phyloP scores from a whole-genome alignment of 805 yeast genomes.

The Spathaspora sp. region DNA sequence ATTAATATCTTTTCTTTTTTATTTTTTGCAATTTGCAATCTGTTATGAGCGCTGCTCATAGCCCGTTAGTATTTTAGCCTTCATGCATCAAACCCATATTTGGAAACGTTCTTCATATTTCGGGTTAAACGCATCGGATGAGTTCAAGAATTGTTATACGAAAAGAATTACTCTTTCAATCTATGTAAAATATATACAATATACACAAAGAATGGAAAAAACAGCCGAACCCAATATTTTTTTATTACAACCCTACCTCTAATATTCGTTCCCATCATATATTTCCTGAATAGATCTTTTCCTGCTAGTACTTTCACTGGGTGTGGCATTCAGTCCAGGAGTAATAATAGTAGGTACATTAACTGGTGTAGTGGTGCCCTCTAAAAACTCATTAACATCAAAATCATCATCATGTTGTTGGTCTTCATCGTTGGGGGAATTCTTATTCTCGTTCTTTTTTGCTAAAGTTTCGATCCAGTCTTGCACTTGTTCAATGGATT shows the following conservation, averaged over 20 bases:
- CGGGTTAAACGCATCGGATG: too few relatives aligned
- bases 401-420: slow-evolving; percentile 20
- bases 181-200: neutral
- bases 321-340: slow-evolving; percentile 8
- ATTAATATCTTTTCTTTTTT: neutral
- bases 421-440: neutral
- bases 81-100: neutral
- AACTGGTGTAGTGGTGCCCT: slow-evolving; percentile 8
- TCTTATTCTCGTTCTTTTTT: slow-evolving; percentile 16
- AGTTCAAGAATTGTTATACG: too few relatives aligned
- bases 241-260: neutral
- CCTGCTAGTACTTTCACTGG: neutral
- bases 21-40: neutral
- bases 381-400: slow-evolving; percentile 30
- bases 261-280: slow-evolving; percentile 9
- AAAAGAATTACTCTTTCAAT: too few relatives aligned
- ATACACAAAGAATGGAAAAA: neutral
- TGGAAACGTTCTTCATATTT: too few relatives aligned
- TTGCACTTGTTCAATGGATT: slow-evolving; percentile 51
- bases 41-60: neutral
- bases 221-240: neutral
- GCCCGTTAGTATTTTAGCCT: neutral
- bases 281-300: slow-evolving; percentile 16
- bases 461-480: slow-evolving; percentile 49
- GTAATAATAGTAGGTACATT: slow-evolving; percentile 9